These are phyloP conservation scores for Neurospora africana DNA, from an alignment of 495 filamentous ascomycete genomes.

Conservation along the genomic window DNA sequence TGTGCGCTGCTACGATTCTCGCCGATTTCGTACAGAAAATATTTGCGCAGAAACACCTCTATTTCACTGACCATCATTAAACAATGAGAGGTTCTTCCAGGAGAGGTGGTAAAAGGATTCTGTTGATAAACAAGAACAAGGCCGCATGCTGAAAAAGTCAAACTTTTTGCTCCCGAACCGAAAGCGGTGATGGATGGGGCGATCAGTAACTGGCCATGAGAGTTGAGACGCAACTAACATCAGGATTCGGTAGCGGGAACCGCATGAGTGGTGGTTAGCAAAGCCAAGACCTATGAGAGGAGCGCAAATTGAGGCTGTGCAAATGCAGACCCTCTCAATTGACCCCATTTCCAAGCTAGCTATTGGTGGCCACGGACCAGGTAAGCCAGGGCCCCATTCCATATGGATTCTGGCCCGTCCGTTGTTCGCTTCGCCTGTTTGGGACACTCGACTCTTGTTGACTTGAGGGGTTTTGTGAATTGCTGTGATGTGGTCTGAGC, in stretches of 20 bases:
- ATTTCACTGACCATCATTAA: background rate
- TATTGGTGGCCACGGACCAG: background rate
- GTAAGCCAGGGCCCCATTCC: background rate
- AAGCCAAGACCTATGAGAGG: background rate
- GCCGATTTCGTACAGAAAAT: background rate
- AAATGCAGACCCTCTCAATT: background rate
- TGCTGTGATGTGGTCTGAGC: background rate
- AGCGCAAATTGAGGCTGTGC: background rate
- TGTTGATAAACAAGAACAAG: background rate
- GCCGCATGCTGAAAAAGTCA: background rate
- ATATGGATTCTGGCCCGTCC: background rate
- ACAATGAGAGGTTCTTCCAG: background rate
- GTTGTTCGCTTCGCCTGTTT: background rate
- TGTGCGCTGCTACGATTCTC: background rate
- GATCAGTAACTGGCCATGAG: background rate
- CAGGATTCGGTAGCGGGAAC: background rate
- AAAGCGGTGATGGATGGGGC: background rate
- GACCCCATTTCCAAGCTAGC: background rate
- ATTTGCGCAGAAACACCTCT: background rate
- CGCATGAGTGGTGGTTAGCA: background rate
- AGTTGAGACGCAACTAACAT: background rate
- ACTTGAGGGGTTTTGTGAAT: background rate
- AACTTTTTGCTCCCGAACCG: background rate
- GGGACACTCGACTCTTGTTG: background rate
- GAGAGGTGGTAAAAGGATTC: background rate